Evolutionary conservation across 2,329 filamentous ascomycete genomes (phyloP).

Genomic region (Chaetomium sp.): DNA sequence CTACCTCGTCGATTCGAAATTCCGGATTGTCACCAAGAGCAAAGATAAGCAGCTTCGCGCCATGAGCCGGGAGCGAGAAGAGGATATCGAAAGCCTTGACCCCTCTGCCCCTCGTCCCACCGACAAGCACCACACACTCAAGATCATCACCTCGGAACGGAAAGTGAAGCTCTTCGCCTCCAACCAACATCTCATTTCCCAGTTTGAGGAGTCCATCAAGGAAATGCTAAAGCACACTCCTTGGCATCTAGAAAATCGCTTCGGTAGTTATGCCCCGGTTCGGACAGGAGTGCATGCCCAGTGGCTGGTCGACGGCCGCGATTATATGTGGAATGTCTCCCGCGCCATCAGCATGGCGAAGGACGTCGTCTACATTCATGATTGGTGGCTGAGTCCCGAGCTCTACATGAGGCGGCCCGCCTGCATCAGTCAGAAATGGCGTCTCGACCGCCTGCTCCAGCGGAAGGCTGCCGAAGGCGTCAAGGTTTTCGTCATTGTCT

Average conservation of each 20-base stretch:
- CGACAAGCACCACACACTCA: conserved; percentile 77
- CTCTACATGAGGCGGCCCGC: conserved; percentile 92
- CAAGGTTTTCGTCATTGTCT: conserved; percentile 97
- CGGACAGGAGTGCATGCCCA: conserved; percentile 85
- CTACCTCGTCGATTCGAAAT: conserved; percentile 90
- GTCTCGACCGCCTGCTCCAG: conserved; percentile 88
- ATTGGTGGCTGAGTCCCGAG: conserved; percentile 98
- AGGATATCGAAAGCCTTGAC: conserved; percentile 47
- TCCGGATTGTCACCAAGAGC: conserved; percentile 74
- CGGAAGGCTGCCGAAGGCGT: conserved; percentile 92
- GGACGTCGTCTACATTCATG: conserved; percentile 98
- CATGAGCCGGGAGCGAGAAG: conserved; percentile 41
- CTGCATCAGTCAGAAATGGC: conserved; percentile 97
- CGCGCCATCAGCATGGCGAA: conserved; percentile 95
- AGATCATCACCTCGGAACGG: conserved; percentile 86
- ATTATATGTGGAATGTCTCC: conserved; percentile 99
- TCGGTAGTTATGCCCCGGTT: conserved; percentile 91
- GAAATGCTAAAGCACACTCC: conserved; percentile 81
- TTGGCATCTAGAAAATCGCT: conserved; percentile 83
- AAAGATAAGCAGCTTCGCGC: conserved; percentile 53
- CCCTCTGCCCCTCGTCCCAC: conserved; percentile 43
- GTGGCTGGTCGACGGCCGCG: conserved; percentile 94
- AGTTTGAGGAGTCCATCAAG: conserved; percentile 91
- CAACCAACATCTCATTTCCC: conserved; percentile 83
- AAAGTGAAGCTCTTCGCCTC: conserved; percentile 89